Evolutionary conservation across 78 protist species (phyloP), one percentile per base, ranked within the genome.

Genomic region (Chrysochromulina parva): DNA sequence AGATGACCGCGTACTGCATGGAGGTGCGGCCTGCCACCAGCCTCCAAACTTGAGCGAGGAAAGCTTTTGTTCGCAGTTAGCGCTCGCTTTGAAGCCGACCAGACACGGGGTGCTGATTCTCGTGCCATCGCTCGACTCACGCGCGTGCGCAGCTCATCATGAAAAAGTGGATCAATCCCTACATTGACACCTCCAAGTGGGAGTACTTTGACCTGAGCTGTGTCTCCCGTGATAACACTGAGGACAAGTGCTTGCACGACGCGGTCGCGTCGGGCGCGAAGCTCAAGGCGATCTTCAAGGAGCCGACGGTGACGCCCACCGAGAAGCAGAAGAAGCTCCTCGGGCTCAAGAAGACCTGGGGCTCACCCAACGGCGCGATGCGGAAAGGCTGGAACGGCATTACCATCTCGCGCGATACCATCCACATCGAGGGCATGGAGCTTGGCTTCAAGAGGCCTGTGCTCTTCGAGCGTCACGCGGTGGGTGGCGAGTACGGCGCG

Each of bases 351-450:
- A 88, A 88, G 86, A 57, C 87, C 24, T 82, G 82, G 93, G 90
- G 93, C 9, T 11, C 54, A 9, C 89, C 89, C 50, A 91, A 91
- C 19, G 93, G 84, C 53, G 91, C 90, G 2, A 92, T 92, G 94
- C 66, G 94, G 11, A 0, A 85, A 2, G 94, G 94, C 16, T 92
- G 94, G 94, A 92, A 92, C 66, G 94, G 93, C 20, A 53, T 81
- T 24, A 74, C 84, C 55, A 74, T 74, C 50, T n/a, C 50, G 16
- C 78, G 78, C 2, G 78, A 69, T 50, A 69, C 78, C n/a, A 93
- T 93, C 90, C 95, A 93, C 87, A 89, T 93, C 65, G 95, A 93
- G 5, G 95, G 95, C 17, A n/a, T 93, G 88, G 71, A 88, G 86
- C 90, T 92, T 5, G 94, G 94, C 57, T 92, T 50, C 90, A 54